These are phyloP conservation scores for Avena atlantica DNA, from an alignment of 176 grass and related monocot genomes.

Conservation along the genomic window DNA sequence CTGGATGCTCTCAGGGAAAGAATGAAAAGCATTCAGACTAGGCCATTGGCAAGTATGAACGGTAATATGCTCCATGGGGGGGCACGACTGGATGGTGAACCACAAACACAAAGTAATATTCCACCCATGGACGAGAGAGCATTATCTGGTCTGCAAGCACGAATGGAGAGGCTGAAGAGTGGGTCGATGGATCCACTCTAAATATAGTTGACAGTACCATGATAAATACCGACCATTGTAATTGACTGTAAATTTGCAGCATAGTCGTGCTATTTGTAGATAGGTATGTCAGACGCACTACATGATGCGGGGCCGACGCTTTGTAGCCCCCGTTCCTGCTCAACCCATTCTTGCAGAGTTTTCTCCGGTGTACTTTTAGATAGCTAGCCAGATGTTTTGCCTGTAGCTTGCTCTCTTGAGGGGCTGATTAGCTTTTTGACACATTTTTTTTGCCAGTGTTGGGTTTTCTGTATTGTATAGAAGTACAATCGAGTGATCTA, in stretches of 20 bases:
- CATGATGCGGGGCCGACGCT: slow-evolving; percentile 47
- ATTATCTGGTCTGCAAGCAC: slow-evolving; percentile 88
- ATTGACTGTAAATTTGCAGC: slow-evolving; percentile 86
- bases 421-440: slow-evolving; percentile 49
- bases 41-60: slow-evolving; percentile 61
- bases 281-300: slow-evolving; percentile 50
- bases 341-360: slow-evolving; percentile 51
- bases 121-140: slow-evolving; percentile 95
- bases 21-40: slow-evolving; percentile 96
- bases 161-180: slow-evolving; percentile 97
- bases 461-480: slow-evolving; percentile 53
- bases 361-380: slow-evolving; percentile 44
- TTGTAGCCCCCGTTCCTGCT: slow-evolving; percentile 42
- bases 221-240: slow-evolving; percentile 55
- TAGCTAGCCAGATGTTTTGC: slow-evolving; percentile 45
- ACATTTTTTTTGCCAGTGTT: slow-evolving; percentile 27
- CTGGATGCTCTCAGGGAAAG: slow-evolving; percentile 92
- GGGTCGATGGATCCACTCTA: slow-evolving; percentile 88
- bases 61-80: slow-evolving; percentile 50
- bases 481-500: slow-evolving; percentile 33
- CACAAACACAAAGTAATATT: slow-evolving; percentile 64
- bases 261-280: slow-evolving; percentile 64
- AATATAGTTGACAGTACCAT: slow-evolving; percentile 46
- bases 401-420: slow-evolving; percentile 28
- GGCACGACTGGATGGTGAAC: slow-evolving; percentile 55